A percentile compares a stretch with the other conserved stretches of the same genome.
phyloP scores from a whole-genome alignment of 2,329 filamentous ascomycete genomes.

The Phyllosticta citriasiana region DNA sequence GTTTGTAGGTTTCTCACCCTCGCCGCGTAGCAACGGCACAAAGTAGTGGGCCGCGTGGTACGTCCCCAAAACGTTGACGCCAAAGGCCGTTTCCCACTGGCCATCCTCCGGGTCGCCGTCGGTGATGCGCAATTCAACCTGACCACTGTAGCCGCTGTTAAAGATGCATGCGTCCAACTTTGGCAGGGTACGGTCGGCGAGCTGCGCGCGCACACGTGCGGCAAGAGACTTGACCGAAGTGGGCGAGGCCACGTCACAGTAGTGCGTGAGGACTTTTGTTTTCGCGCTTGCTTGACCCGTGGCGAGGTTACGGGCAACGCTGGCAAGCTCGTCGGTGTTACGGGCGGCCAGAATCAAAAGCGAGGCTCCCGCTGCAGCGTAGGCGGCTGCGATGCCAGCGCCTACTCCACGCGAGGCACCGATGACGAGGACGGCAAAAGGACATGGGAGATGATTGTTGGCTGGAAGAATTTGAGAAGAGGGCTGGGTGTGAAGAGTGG shows the following conservation, averaged over 20 bases:
- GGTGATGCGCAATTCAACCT: constrained; percentile 24
- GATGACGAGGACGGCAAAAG: constrained; percentile 20
- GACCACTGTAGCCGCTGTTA: constrained; percentile 21
- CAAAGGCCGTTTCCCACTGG: constrained; percentile 21
- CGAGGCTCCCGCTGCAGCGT: constrained; percentile 31
- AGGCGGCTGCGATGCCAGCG: constrained; percentile 16
- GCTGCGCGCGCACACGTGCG: not conserved
- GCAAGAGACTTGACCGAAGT: constrained; percentile 15
- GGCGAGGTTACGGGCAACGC: constrained; percentile 5
- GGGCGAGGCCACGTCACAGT: constrained; percentile 23
- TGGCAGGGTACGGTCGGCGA: not conserved
- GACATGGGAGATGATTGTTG: not conserved
- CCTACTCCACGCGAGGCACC: constrained; percentile 24
- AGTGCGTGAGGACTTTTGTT: not conserved
- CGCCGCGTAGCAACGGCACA: constrained; percentile 17
- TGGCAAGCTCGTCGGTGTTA: constrained; percentile 20
- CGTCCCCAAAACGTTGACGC: constrained; percentile 29
- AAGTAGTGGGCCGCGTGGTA: constrained; percentile 29
- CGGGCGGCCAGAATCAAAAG: constrained; percentile 33
- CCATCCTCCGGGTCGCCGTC: constrained; percentile 24
- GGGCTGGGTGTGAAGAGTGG: constrained; percentile 35
- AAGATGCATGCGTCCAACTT: not conserved
- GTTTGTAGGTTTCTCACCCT: not conserved
- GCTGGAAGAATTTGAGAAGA: constrained; percentile 42
- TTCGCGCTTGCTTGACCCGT: no score